These are phyloP conservation scores for Vishniacozyma victoriae DNA, from an alignment of 768 basidiomycete genomes.

Conservation along the genomic window DNA sequence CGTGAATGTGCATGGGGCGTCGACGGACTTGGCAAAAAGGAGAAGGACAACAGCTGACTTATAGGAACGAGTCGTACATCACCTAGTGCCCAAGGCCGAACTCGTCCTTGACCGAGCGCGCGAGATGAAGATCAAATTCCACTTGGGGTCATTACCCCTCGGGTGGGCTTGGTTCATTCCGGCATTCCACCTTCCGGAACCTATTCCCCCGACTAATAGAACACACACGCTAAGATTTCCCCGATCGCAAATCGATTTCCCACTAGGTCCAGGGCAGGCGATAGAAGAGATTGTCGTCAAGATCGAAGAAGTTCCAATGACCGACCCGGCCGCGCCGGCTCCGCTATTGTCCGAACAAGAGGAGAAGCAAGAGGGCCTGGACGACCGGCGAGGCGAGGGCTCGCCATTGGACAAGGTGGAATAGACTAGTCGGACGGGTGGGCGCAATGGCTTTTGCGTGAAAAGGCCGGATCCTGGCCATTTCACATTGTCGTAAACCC, in stretches of 20 bases:
- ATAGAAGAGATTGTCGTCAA: slow-evolving; percentile 64
- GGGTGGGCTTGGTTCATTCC: slow-evolving; percentile 86
- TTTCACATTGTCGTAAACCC: too few relatives aligned
- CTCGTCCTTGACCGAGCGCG: slow-evolving; percentile 18
- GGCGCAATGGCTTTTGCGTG: too few relatives aligned
- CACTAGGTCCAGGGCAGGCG: slow-evolving; percentile 63
- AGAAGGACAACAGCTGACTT: neutral
- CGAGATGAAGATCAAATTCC: slow-evolving; percentile 28
- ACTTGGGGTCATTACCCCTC: slow-evolving; percentile 58
- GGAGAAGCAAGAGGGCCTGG: slow-evolving; percentile 45
- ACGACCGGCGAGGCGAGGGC: slow-evolving; percentile 17
- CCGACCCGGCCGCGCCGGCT: slow-evolving; percentile 16
- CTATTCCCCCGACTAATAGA: slow-evolving; percentile 29
- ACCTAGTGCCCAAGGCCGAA: neutral
- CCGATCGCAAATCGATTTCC: slow-evolving; percentile 68
- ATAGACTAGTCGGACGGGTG: too few relatives aligned
- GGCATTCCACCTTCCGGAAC: slow-evolving; percentile 66
- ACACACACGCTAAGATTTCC: slow-evolving; percentile 47
- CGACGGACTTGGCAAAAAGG: neutral
- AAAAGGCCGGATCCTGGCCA: too few relatives aligned
- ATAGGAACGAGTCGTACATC: neutral
- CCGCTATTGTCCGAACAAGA: slow-evolving; percentile 26
- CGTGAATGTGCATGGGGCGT: too few relatives aligned
- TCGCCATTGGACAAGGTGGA: too few relatives aligned
- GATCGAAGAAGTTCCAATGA: slow-evolving; percentile 52